These are phyloP conservation scores for Aureobasidium namibiae DNA, from an alignment of 2,329 filamentous ascomycete species.

Conservation along the genomic window DNA sequence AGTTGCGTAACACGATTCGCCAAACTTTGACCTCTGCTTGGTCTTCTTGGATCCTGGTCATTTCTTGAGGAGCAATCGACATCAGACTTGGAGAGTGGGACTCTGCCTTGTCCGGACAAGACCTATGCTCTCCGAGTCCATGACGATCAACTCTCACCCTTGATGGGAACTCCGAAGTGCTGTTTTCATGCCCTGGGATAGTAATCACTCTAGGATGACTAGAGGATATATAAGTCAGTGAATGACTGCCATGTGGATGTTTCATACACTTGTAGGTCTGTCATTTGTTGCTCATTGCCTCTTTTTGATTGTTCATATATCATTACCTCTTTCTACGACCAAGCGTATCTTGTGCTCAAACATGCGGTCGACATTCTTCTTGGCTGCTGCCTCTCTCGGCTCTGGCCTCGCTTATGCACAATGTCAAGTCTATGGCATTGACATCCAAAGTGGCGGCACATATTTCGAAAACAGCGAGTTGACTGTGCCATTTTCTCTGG, in stretches of 20 bases:
- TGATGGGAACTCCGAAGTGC: not conserved
- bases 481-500: slow-evolving; percentile 33
- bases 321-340: not conserved
- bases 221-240: not conserved
- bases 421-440: slow-evolving; percentile 25
- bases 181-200: not conserved
- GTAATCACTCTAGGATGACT: not conserved
- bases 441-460: slow-evolving; percentile 34
- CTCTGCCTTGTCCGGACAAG: not conserved
- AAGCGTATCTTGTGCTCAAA: not conserved
- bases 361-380: not conserved
- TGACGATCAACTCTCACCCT: not conserved
- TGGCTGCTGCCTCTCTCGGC: not conserved
- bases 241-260: not conserved
- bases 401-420: not conserved
- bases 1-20: no score
- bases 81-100: not conserved
- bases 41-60: not conserved
- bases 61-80: not conserved
- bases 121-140: not conserved
- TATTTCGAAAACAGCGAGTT: slow-evolving; percentile 39
- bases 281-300: not conserved
- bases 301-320: not conserved
- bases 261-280: not conserved
- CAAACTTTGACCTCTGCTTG: not conserved